Base-by-base conservation (phyloP, 2,329 filamentous ascomycete genomes). In the Apiospora rasikravindrae region DNA sequence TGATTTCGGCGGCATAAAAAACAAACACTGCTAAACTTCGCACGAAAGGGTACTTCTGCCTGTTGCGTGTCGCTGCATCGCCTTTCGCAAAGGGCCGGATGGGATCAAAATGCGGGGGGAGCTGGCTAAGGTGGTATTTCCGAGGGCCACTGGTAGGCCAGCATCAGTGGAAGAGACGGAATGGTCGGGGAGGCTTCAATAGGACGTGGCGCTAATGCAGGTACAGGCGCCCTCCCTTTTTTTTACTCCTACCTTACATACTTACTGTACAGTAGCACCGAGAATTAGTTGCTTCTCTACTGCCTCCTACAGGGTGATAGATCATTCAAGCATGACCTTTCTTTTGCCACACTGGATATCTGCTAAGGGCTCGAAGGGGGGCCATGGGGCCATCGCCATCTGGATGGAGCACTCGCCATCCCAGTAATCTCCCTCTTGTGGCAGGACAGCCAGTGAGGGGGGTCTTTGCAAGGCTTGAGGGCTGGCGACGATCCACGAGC, bases 21-120 rank as follows among this genome's bases (percentile, higher is more conserved):
- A 64, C 19, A 40, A 64, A 64, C 29, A 64, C n/a, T 47, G 45
- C 45, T 2, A 45, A 16, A n/a, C 44, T 45, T 16, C 19, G 44
- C 16, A 45, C 44, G 5, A 16, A 45, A 19, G 19, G 44, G 44
- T 47, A 47, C 45, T 47, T 47, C 5, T 1, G 22, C 45, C 19
- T n/a, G 22, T 22, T 7, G 14, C 4, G 26, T 29, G 24, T 24
- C 49, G 49, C 26, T 11, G n/a, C 49, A 16, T 11, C 24, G 3
- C 24, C 49, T 37, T 7, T 37, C 33, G 33, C 33, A 6, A 33
- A n/a, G n/a, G n/a, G n/a, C n/a, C n/a, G n/a, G n/a, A n/a, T n/a
- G n/a, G n/a, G n/a, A n/a, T n/a, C n/a, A n/a, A 61, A 61, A 64
- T 64, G 57, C 57, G 57, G 57, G 57, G 57, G 57, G 53, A 57